phyloP scores from a whole-genome alignment of 345 rosid species.

The Syzygium oleosum region DNA sequence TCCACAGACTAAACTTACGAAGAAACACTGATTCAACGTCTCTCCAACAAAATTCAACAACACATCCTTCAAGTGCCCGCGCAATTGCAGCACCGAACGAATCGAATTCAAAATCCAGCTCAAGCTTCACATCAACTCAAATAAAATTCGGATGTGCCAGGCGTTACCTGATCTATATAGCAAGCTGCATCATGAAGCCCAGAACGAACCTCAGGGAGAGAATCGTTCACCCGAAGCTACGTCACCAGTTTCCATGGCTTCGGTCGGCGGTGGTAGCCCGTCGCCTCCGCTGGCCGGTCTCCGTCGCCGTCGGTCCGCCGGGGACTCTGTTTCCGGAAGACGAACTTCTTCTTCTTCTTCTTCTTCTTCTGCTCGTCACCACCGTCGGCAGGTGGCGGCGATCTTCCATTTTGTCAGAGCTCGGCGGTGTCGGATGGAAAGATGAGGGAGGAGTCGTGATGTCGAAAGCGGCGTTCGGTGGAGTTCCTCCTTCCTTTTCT shows the following conservation, averaged over 20 bases:
- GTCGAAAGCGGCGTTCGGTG: too few relatives aligned
- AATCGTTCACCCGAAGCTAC: too few relatives aligned
- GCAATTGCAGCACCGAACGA: neutral
- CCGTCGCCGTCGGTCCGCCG: neutral
- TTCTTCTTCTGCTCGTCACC: too few relatives aligned
- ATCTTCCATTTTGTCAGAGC: too few relatives aligned
- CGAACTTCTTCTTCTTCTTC: neutral
- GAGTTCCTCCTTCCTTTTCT: too few relatives aligned
- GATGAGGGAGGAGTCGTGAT: too few relatives aligned
- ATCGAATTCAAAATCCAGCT: neutral
- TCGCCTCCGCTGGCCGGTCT: neutral
- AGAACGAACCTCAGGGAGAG: neutral
- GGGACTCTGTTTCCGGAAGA: neutral
- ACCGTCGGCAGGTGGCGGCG: too few relatives aligned
- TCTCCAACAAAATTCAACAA: too few relatives aligned
- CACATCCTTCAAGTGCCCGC: neutral
- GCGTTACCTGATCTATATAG: too few relatives aligned
- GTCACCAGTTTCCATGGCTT: neutral
- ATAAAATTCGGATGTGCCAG: too few relatives aligned
- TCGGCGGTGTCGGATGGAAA: too few relatives aligned
- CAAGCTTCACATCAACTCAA: accelerated
- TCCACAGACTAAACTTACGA: neutral
- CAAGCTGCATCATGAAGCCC: neutral
- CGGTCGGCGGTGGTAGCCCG: neutral
- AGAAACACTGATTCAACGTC: neutral